phyloP scores from a whole-genome alignment of 2,329 filamentous ascomycete species.

The Aspergillus novofumigatus region DNA sequence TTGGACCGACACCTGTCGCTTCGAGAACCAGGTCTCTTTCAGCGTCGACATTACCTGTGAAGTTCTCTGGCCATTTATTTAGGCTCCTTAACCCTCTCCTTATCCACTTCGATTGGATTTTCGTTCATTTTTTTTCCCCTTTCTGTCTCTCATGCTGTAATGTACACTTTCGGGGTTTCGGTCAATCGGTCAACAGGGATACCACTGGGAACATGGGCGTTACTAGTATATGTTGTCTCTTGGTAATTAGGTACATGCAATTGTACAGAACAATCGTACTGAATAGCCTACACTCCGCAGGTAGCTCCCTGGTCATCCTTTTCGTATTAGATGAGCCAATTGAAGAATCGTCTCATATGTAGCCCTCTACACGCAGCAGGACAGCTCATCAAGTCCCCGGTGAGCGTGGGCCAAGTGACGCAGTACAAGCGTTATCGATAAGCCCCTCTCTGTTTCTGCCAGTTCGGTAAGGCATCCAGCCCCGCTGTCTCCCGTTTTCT shows the following conservation, averaged over 20 bases:
- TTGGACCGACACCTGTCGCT: constrained; percentile 13
- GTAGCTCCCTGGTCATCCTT: background rate
- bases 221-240: background rate
- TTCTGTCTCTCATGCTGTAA: background rate
- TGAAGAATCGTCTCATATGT: background rate
- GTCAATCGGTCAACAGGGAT: constrained; percentile 4
- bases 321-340: background rate
- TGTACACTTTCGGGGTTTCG: constrained; percentile 1
- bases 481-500: constrained; percentile 18
- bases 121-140: background rate
- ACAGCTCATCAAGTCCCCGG: background rate
- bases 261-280: background rate
- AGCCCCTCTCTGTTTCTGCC: constrained; percentile 13
- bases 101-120: constrained; percentile 2
- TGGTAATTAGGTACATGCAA: background rate
- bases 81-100: background rate
- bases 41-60: constrained; percentile 12
- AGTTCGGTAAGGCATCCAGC: background rate
- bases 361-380: background rate
- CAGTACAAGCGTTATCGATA: constrained; percentile 15
- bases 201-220: background rate
- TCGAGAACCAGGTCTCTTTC: constrained; percentile 13
- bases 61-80: background rate
- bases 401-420: background rate
- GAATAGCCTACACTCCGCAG: background rate